A percentile compares a stretch with the other conserved stretches of the same genome.
phyloP scores from a whole-genome alignment of 305 asterid genomes.

The Fraxinus sp. region DNA sequence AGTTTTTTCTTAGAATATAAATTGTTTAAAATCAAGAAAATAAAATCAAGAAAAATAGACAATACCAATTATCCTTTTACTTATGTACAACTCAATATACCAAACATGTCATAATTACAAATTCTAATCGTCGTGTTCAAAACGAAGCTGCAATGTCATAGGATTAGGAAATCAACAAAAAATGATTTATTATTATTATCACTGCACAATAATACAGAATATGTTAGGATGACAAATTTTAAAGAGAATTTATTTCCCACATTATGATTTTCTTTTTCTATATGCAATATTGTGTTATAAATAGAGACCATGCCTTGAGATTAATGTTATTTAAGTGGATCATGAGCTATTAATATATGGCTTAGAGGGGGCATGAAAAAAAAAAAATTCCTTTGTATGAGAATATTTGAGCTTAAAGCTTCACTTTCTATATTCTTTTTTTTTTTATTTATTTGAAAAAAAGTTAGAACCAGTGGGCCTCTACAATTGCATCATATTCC shows the following conservation, averaged over 20 bases:
- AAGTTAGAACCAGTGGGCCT: background rate
- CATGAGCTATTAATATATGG: background rate
- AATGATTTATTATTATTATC: too few relatives aligned
- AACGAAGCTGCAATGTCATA: background rate
- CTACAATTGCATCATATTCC: background rate
- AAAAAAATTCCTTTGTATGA: background rate
- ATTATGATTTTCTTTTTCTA: background rate
- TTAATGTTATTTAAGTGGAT: background rate
- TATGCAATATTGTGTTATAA: background rate
- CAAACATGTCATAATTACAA: background rate
- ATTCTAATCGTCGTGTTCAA: background rate
- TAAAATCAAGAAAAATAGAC: background rate
- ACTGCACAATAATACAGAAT: background rate
- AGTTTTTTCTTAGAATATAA: too few relatives aligned
- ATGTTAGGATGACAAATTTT: background rate
- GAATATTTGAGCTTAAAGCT: background rate
- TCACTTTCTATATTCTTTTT: background rate
- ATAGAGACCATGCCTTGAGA: background rate
- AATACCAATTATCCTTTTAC: background rate
- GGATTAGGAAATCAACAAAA: background rate
- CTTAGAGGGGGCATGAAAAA: background rate
- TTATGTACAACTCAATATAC: background rate
- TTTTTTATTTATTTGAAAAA: background rate
- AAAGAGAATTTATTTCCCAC: background rate
- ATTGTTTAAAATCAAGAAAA: background rate